phyloP scores from a whole-genome alignment of 1,284 basidiomycete species.

The Ustilago tritici region DNA sequence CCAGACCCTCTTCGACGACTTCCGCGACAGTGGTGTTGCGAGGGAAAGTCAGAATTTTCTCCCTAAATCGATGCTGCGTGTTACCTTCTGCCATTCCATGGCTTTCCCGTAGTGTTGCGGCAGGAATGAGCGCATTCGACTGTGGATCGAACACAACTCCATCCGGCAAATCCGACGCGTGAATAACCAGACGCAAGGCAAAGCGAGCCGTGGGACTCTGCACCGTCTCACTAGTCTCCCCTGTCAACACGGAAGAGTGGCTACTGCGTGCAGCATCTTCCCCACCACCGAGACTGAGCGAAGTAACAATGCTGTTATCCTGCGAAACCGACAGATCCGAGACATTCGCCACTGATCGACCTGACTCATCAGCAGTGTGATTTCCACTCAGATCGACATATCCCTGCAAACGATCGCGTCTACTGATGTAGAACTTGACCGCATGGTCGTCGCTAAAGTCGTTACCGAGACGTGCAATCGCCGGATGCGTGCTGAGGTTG shows the following conservation, averaged over 20 bases:
- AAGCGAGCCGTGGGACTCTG: slow-evolving; percentile 77
- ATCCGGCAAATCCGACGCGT: slow-evolving; percentile 89
- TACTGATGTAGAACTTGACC: slow-evolving; percentile 93
- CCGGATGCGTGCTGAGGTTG: slow-evolving; percentile 90
- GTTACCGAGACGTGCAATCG: slow-evolving; percentile 88
- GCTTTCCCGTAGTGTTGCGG: slow-evolving; percentile 41
- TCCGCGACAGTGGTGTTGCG: slow-evolving; percentile 95
- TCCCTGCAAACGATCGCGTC: slow-evolving; percentile 45
- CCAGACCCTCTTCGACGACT: slow-evolving; percentile 89
- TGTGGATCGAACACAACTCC: slow-evolving; percentile 91
- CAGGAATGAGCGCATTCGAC: slow-evolving; percentile 83
- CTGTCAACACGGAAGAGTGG: slow-evolving; percentile 42
- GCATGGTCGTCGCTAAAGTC: slow-evolving; percentile 96
- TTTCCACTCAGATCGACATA: slow-evolving; percentile 36
- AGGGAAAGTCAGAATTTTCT: slow-evolving; percentile 74
- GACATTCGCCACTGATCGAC: slow-evolving; percentile 23
- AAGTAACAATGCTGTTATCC: slow-evolving; percentile 44
- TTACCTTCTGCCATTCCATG: background rate
- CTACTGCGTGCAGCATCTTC: slow-evolving; percentile 42
- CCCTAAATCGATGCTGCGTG: slow-evolving; percentile 47
- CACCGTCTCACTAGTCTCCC: slow-evolving; percentile 45
- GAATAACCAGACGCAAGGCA: slow-evolving; percentile 85
- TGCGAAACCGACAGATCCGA: slow-evolving; percentile 42
- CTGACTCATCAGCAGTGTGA: slow-evolving; percentile 31
- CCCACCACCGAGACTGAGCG: slow-evolving; percentile 25